Base-by-base conservation (phyloP, 352 stramenopile genomes). In the Globisporangium yorkense region DNA sequence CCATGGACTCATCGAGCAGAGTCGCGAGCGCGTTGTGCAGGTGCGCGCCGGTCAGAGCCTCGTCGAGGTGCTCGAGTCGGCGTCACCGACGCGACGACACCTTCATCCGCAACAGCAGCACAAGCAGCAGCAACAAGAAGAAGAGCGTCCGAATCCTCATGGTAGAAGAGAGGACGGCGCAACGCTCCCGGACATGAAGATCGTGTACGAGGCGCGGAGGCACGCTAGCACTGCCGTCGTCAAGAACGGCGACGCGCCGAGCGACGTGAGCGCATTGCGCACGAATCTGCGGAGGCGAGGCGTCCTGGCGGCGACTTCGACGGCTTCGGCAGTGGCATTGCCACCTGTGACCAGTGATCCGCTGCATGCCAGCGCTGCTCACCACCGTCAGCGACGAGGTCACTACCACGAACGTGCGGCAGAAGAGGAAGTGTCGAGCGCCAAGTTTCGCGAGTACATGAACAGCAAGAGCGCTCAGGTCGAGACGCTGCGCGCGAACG, bases 1-100 rank as follows among this genome's bases (percentile, higher is more conserved):
- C 45, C 79, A 76, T 55, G 72, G 76, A 21, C 67, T 89, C 24
- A 65, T 89, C n/a, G 71, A 87, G 51, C 67, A 76, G 57, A 89
- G 79, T 27, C 65, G 65, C 44, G 72, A 86, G 43, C 74, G 79
- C 33, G 71, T 87, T 10, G 62, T 71, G 45, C 75, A 84, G 51
- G 75, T 84, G 48, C 75, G 76, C 2, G 74, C 79, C 0, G 79
- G 79, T 6, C 72, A 74, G 54, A 77, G 67, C 39, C 65, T 88
- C 9, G 39, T 67, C 7, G 57, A 70, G 20, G 71, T 84, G 20
- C 57, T 84, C 47, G 58, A 75, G 24, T 48, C 61, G 33, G 47
- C 37, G 41, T 40, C 44, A 3, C 49, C 49, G 9, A n/a, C 48
- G n/a, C 33, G n/a, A 39, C 45, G n/a, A 31, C 21, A 29, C 7